These are phyloP conservation scores for Aspergillus asperescens DNA, from an alignment of 495 filamentous ascomycete species.

Conservation along the genomic window DNA sequence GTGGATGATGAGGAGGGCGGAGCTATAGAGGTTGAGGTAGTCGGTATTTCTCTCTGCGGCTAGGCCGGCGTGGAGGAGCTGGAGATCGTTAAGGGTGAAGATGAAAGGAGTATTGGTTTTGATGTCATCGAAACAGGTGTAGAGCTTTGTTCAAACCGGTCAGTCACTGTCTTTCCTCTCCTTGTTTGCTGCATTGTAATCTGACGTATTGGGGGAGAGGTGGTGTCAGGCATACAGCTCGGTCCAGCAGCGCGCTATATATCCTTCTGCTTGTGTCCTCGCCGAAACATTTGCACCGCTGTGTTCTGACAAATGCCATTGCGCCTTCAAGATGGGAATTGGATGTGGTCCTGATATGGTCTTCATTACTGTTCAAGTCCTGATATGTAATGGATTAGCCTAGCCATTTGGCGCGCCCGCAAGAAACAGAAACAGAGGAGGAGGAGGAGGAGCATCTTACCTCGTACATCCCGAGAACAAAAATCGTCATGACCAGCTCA, in stretches of 20 bases:
- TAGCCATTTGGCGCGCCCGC: not conserved
- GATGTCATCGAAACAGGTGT: conserved; percentile 4
- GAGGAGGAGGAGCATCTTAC: not conserved
- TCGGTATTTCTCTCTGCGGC: not conserved
- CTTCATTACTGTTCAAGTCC: conserved; percentile 4
- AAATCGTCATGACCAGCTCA: conserved; percentile 5
- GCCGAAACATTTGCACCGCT: not conserved
- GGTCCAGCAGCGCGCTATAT: conserved; percentile 1
- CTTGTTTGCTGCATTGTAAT: not conserved
- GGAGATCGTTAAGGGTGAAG: conserved; percentile 8
- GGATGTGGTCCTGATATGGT: conserved; percentile 1
- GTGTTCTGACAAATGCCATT: conserved; percentile 4
- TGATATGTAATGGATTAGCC: not conserved
- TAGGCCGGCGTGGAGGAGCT: not conserved
- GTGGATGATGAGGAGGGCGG: conserved; percentile 2
- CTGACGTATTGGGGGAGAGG: not conserved
- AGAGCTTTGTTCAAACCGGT: not conserved
- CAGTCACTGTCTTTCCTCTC: not conserved
- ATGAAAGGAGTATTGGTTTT: not conserved
- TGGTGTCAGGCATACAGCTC: not conserved
- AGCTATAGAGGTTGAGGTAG: conserved; percentile 1
- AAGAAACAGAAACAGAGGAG: no score
- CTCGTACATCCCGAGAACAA: conserved; percentile 7
- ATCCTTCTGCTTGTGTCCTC: conserved; percentile 1
- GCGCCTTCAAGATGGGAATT: conserved; percentile 3